Evolutionary conservation across 495 filamentous ascomycete genomes (phyloP), one percentile per base, ranked within the genome.

Genomic region (Penicillium turbatum): DNA sequence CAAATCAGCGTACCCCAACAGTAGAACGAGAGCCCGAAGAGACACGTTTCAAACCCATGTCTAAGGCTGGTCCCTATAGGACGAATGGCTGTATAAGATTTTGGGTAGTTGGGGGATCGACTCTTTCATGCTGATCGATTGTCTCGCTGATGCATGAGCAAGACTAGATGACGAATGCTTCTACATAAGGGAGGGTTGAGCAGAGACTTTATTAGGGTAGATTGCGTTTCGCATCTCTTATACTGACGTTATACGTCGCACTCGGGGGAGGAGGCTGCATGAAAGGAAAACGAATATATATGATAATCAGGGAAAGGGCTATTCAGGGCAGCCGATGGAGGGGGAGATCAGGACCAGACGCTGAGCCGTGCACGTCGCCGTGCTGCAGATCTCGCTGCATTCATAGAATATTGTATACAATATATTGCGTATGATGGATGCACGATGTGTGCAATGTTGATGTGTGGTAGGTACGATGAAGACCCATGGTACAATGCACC

Each of bases 321-420:
- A 48, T 15, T 13, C 11, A n/a, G 48, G 36, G 54, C 38, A 37
- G 30, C 45, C 29, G 47, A 41, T 54, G 53, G 53, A 55, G 50
- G 59, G 59, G 34, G 48, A 48, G 53, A 59, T 54, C 55, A 32
- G 12, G 39, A 46, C 40, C 40, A 43, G 24, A 26, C 6, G 34
- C 51, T 53, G 56, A 58, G 52, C 57, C 63, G 60, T 63, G 60
- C 53, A 54, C 56, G 21, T 38, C 24, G 24, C 16, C 32, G 16
- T 48, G 31, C 32, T 41, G 46, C 51, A 39, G 26, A 32, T 32
- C 46, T 24, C 17, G 5, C 7, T 24, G 45, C 30, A 38, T 31
- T 10, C 17, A 16, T 19, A 19, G 46, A 13, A 16, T 30, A 13
- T 41, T 41, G 38, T 41, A 21, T 49, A 29, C 19, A 32, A 42